Base-by-base conservation (phyloP, 2,329 filamentous ascomycete species). In the Diaporthe eres region DNA sequence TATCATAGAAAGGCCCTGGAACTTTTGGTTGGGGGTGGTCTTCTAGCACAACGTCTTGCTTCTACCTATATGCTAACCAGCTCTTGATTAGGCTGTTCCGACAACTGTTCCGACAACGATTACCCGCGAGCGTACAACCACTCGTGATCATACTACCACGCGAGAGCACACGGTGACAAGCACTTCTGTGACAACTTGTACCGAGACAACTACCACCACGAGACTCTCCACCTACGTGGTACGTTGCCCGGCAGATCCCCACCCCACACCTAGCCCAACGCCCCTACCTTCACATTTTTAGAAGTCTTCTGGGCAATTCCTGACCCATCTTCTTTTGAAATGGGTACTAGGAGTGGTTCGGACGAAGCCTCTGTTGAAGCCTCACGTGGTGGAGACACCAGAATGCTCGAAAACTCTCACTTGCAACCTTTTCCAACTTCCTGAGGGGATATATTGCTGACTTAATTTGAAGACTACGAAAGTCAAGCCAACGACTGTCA, bases 191-290 rank as follows among this genome's bases (percentile, higher is more conserved):
- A 70, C 65, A 39, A 70, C 65, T 4, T 70, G 65, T 39, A 55
- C 34, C 10, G 65, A 70, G 37, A 70, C 49, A 39, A 22, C 65
- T 55, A 70, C 65, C 4, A 70, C 31, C 22, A 70, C 65, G 9
- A 42, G 65, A 34, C 65, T 70, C n/a, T 70, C 65, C 49, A 70
- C 65, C 17, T 70, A 70, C n/a, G 31, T 15, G 49, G 65, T 70
- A 70, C 1, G 65, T 53, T 31, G 9, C 15, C 10, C 1, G 3
- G 19, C 28, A 15, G 12, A 1, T 6, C 2, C 34, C 25, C 10
- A 17, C 10, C 47, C 12, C 19, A 34, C 28, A 22, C 13, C 19
- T 19, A 49, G 5, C 1, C 7, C 15, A 49, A 25, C 0, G 1
- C 31, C 31, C 31, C 13, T 63, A 12, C 22, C 6, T 28, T 7